Conservation (phyloP, 2,329 filamentous ascomycete species). For the Capronia epimyces region DNA sequence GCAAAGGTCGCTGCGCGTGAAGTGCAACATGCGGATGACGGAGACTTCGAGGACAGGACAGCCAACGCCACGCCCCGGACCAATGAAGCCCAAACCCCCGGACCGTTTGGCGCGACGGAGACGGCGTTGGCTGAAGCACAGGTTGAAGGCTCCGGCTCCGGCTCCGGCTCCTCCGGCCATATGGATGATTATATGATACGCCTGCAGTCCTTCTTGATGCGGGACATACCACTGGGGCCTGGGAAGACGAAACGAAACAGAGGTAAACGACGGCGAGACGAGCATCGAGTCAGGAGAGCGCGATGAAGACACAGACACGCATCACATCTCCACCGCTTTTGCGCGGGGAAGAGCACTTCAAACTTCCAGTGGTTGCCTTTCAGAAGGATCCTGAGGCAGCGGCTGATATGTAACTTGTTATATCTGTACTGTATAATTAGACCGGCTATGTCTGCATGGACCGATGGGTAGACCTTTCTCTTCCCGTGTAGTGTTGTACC, state of each 20-base stretch:
- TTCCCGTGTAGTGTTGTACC: too few species aligned
- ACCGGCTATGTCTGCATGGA: not conserved
- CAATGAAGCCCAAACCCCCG: conserved; percentile 30
- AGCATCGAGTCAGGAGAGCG: conserved; percentile 39
- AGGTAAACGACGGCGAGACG: conserved; percentile 44
- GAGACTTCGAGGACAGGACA: conserved; percentile 68
- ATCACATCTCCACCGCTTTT: not conserved
- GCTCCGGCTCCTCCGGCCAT: conserved; percentile 49
- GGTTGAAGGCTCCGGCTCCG: conserved; percentile 43
- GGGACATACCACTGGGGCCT: conserved; percentile 45
- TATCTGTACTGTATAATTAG: not conserved
- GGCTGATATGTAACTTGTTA: not conserved
- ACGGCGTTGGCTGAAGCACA: conserved; percentile 37
- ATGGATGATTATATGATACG: conserved; percentile 72
- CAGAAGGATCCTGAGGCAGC: not conserved
- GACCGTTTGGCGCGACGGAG: conserved; percentile 27
- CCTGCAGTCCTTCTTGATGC: conserved; percentile 58
- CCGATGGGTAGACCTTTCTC: too few species aligned
- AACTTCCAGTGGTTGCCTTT: not conserved
- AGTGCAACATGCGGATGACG: conserved; percentile 74
- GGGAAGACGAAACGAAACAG: conserved; percentile 46
- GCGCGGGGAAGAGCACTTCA: too few species aligned
- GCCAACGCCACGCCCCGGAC: conserved; percentile 32
- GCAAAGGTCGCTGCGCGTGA: conserved; percentile 85
- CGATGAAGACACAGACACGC: conserved; percentile 13